Percentiles rank a stretch among this genome's conserved stretches.
Conservation (phyloP, 2,329 filamentous ascomycete species). For the Pezicula neosporulosa region DNA sequence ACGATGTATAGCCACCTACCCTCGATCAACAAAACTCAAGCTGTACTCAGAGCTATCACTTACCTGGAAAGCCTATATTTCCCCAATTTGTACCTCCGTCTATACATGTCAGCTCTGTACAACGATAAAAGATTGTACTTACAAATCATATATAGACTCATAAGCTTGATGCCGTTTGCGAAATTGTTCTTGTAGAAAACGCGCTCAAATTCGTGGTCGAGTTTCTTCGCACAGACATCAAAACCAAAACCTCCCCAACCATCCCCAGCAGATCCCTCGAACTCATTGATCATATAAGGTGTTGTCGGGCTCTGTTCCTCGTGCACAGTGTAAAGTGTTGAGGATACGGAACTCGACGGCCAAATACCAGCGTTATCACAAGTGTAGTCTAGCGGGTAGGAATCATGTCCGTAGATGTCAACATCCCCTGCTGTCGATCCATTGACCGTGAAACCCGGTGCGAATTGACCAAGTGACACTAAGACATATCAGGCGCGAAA, state of each 20-base stretch:
- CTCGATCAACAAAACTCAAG: too few relatives aligned
- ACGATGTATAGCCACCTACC: constrained; percentile 44
- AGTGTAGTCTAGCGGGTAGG: constrained; percentile 42
- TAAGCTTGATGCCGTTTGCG: constrained; percentile 60
- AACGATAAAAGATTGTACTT: background rate
- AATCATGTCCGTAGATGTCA: constrained; percentile 35
- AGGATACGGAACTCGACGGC: constrained; percentile 54
- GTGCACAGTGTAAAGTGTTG: constrained; percentile 50
- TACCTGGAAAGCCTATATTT: constrained; percentile 67
- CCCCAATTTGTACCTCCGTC: constrained; percentile 81
- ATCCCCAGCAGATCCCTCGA: constrained; percentile 70
- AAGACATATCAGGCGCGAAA: background rate
- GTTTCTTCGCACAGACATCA: constrained; percentile 59
- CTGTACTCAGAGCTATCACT: constrained; percentile 12
- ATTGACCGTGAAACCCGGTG: constrained; percentile 22
- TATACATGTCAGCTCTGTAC: constrained; percentile 41
- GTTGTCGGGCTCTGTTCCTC: constrained; percentile 59
- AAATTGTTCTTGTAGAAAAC: constrained; percentile 79
- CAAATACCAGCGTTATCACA: constrained; percentile 48
- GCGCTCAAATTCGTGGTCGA: constrained; percentile 71
- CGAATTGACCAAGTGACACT: constrained; percentile 23
- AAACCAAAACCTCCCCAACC: constrained; percentile 69
- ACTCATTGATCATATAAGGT: constrained; percentile 59
- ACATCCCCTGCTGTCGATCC: constrained; percentile 25
- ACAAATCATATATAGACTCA: constrained; percentile 72